These are phyloP conservation scores for Arxiozyma bovina DNA, from an alignment of 1,139 yeast species.

Conservation along the genomic window DNA sequence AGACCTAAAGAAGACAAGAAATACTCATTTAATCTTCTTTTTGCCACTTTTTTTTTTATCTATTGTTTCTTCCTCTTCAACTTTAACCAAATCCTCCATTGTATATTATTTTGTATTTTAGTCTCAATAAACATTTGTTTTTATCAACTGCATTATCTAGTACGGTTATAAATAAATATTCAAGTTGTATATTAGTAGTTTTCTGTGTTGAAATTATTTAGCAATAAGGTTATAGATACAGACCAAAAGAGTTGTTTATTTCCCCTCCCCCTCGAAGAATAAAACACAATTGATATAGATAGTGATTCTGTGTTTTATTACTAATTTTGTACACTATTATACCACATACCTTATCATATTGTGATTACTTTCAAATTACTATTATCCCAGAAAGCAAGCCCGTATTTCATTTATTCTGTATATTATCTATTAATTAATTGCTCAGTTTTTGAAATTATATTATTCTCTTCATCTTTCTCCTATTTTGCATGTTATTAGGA, in stretches of 20 bases:
- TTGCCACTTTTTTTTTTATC: constrained; percentile 5
- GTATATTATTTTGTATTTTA: constrained; percentile 18
- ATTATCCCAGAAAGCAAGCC: not conserved
- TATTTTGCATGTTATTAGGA: not conserved
- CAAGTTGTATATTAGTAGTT: constrained; percentile 8
- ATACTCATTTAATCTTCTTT: not conserved
- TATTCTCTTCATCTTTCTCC: too few relatives aligned
- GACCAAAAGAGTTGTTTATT: not conserved
- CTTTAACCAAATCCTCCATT: constrained; percentile 4
- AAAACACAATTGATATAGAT: not conserved
- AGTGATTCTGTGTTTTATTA: not conserved
- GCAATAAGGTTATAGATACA: not conserved
- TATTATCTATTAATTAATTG: too few relatives aligned
- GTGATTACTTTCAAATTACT: not conserved
- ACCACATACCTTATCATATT: not conserved
- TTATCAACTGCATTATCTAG: constrained; percentile 1
- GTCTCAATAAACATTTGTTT: constrained; percentile 3
- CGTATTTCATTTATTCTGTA: too few relatives aligned
- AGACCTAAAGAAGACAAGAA: not conserved
- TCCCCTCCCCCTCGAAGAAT: too few relatives aligned
- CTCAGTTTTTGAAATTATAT: too few relatives aligned
- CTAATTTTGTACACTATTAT: not conserved
- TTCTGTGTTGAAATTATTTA: not conserved
- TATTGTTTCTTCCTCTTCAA: constrained; percentile 2
- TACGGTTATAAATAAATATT: constrained; percentile 4